Base-by-base conservation (phyloP, 306 rosid species). In the Oxytropis ochrocephala region DNA sequence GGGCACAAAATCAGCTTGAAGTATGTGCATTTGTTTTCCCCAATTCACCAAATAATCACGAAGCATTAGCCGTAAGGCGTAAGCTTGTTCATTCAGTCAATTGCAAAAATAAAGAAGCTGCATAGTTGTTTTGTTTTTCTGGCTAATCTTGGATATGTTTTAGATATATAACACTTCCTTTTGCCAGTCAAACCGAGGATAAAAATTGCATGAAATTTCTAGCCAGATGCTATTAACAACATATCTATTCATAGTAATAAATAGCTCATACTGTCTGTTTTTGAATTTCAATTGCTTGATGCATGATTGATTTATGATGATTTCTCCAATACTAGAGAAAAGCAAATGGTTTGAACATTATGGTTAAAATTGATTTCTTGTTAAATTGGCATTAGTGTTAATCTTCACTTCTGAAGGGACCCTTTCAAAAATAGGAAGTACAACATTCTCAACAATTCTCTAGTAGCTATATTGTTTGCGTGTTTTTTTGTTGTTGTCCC, bases 81-180 rank as follows among this genome's bases (percentile, higher is more conserved):
- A 2, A 36, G 57, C 65, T 79, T 36, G 65, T 76, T 49, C 58
- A 49, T 62, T 47, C 11, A 60, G 50, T 12, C 24, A 68, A 74
- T 50, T 52, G 48, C 1, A 64, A 52, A 50, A 21, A 13, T 58
- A 43, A 60, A 58, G 47, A 18, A 19, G n/a, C 44, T 49, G 21
- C 4, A 6, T 41, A 17, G 51, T 44, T 33, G 38, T 27, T 30
- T 65, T 67, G 69, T 81, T 12, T 21, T 38, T 66, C 16, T 66
- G 50, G 58, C 49, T 33, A 51, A 67, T 47, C 7, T 50, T 38
- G 17, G 18, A 33, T 6, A 5, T 33, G 47, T 12, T 48, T 36
- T 33, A 39, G 35, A 52, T 46, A 58, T 41, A 47, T 7, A 19
- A 48, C 67, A 6, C 61, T 47, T 35, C 46, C 24, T 52, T 49